Percentiles rank a stretch among this genome's conserved stretches.
phyloP scores from a whole-genome alignment of 371 early-diverging fungal species.

The Mucor mucedo region DNA sequence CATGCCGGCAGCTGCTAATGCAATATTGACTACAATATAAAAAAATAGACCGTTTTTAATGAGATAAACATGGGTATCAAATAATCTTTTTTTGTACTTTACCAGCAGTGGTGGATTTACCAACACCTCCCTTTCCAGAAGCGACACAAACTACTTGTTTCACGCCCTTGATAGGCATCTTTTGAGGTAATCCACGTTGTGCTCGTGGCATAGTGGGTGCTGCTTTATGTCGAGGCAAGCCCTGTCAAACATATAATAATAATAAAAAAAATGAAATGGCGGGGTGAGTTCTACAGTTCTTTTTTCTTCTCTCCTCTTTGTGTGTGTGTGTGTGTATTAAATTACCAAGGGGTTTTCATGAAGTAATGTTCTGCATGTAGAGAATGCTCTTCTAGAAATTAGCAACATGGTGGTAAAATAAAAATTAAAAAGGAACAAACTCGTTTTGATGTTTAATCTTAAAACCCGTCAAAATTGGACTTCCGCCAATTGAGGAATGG shows the following conservation, averaged over 20 bases:
- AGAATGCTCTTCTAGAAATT: conserved; percentile 40
- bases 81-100: conserved; percentile 10
- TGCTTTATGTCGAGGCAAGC: conserved; percentile 39
- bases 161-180: conserved; percentile 68
- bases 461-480: too few species aligned
- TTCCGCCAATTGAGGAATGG: too few species aligned
- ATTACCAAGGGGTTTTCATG: conserved; percentile 70
- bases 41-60: background rate
- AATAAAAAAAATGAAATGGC: background rate
- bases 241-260: conserved; percentile 30
- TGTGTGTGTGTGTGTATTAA: too few species aligned
- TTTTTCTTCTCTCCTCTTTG: background rate
- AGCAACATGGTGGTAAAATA: conserved; percentile 7
- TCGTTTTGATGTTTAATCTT: too few species aligned
- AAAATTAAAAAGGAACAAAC: background rate
- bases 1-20: conserved; percentile 70
- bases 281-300: too few species aligned
- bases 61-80: background rate
- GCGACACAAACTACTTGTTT: conserved; percentile 81
- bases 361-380: conserved; percentile 36
- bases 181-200: conserved; percentile 71
- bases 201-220: conserved; percentile 63
- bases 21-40: conserved; percentile 71
- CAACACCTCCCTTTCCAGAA: conserved; percentile 92
- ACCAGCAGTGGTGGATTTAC: conserved; percentile 89